A percentile compares a stretch with the other conserved stretches of the same genome.
phyloP scores from a whole-genome alignment of 495 filamentous ascomycete species.

The Penicillium samsonianum region DNA sequence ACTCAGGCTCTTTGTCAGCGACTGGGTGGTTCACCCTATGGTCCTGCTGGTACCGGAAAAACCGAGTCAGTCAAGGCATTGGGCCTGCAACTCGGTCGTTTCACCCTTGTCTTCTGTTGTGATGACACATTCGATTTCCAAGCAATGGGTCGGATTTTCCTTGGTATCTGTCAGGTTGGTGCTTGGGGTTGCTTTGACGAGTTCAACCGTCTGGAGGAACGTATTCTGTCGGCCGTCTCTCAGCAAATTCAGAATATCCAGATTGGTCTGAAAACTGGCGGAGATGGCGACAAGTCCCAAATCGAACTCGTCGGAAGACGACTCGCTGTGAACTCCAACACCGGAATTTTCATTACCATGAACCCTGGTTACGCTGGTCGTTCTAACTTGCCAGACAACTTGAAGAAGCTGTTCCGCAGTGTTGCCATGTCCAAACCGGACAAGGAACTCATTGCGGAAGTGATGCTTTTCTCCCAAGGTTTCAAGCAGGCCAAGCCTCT shows the following conservation, averaged over 20 bases:
- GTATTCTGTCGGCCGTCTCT: slow-evolving; percentile 95
- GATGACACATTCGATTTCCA: slow-evolving; percentile 99
- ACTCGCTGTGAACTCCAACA: slow-evolving; percentile 83
- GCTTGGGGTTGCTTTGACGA: slow-evolving; percentile 99
- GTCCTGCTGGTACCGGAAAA: slow-evolving; percentile 98
- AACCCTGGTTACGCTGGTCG: slow-evolving; percentile 98
- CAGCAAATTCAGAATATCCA: slow-evolving; percentile 99
- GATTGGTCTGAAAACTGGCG: slow-evolving; percentile 81
- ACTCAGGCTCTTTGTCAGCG: slow-evolving; percentile 94
- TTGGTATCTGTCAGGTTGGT: slow-evolving; percentile 98
- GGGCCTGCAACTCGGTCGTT: slow-evolving; percentile 92
- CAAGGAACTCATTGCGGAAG: slow-evolving; percentile 98
- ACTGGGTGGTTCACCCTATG: slow-evolving; percentile 95
- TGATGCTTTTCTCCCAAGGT: slow-evolving; percentile 99
- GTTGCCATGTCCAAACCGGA: slow-evolving; percentile 99
- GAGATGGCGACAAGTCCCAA: slow-evolving; percentile 73
- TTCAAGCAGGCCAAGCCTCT: slow-evolving; percentile 93
- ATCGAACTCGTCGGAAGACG: slow-evolving; percentile 93
- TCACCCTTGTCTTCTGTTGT: slow-evolving; percentile 98
- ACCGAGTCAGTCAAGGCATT: slow-evolving; percentile 98
- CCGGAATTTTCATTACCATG: slow-evolving; percentile 99
- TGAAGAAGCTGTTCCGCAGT: slow-evolving; percentile 99
- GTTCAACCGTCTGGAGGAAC: slow-evolving; percentile 97
- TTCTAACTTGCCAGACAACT: slow-evolving; percentile 95
- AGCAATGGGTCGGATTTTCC: slow-evolving; percentile 98